Evolutionary conservation across 1,284 basidiomycete species (phyloP), one percentile per base, ranked within the genome.

Genomic region (Neonothopanus nambi): DNA sequence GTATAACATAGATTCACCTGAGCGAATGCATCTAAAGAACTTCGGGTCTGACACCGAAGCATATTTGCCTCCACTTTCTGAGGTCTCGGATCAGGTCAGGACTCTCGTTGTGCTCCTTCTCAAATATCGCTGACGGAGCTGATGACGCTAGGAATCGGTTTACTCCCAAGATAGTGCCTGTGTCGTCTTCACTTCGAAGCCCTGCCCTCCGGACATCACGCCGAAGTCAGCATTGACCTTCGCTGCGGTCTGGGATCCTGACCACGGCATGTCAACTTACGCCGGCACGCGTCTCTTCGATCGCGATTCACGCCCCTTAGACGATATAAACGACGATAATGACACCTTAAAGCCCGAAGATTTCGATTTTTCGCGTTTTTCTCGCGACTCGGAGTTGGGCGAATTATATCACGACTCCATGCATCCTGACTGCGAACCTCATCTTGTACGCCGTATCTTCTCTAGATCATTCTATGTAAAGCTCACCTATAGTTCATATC

Each of bases 171-270:
- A 57, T 18, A 57, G 55, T 40, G 55, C 51, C 15, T 57, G 55
- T 26, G 48, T 57, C 13, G 48, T 57, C 18, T 50, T 46, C 41
- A 50, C 49, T 28, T 45, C 48, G 17, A 35, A 41, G 35, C 13
- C 40, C 37, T 24, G 24, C 17, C 24, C 18, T 28, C 28, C 52
- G 13, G 53, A 33, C 18, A 30, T 38, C 4, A 56, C 57, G 13
- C 57, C 57, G 5, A 44, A 59, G 36, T 54, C 57, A 15, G 47
- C 57, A 13, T 37, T 59, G 18, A 59, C 57, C 11, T 59, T 59
- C 45, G 57, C 57, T n/a, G 57, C 57, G 24, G 47, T 59, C 17
- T 59, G 57, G 57, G 57, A 59, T 55, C 57, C 57, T 36, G 57
- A 59, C 17, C 40, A 49, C 36, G 57, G 57, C 18, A 52, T 59